Percentiles rank a stretch among this genome's conserved stretches.
These are phyloP conservation scores for Ceratobasidium sp. DNA, from an alignment of 1,284 basidiomycete genomes.

Conservation along the genomic window DNA sequence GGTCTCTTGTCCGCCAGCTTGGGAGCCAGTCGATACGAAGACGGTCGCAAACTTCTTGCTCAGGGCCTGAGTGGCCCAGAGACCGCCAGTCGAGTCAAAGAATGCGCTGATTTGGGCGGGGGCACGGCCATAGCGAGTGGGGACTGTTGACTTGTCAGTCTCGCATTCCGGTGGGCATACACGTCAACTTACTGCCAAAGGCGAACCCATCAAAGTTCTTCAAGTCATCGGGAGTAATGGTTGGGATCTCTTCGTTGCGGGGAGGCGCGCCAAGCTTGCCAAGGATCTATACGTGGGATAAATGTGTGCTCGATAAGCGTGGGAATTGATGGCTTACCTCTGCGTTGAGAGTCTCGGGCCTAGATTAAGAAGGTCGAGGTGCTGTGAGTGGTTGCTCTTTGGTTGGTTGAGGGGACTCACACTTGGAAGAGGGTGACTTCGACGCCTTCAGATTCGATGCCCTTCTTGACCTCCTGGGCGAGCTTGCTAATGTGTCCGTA, in stretches of 20 bases:
- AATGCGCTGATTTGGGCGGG: slow-evolving; percentile 52
- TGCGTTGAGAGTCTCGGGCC: not conserved
- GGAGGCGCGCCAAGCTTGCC: slow-evolving; percentile 57
- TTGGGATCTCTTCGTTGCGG: slow-evolving; percentile 51
- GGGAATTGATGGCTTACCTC: not conserved
- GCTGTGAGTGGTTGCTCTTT: not conserved
- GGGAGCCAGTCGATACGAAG: slow-evolving; percentile 46
- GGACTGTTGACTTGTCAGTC: slow-evolving; percentile 52
- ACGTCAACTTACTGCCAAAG: slow-evolving; percentile 20
- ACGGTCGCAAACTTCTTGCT: slow-evolving; percentile 54
- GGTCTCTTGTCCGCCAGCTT: slow-evolving; percentile 43
- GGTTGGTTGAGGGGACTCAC: slow-evolving; percentile 8
- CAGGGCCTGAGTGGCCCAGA: slow-evolving; percentile 54
- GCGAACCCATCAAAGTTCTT: slow-evolving; percentile 45
- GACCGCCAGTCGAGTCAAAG: slow-evolving; percentile 57
- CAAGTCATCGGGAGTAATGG: slow-evolving; percentile 55
- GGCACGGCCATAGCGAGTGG: slow-evolving; percentile 47
- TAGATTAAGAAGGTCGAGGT: not conserved
- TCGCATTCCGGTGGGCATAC: not conserved
- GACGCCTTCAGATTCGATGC: slow-evolving; percentile 38
- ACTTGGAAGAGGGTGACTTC: slow-evolving; percentile 44
- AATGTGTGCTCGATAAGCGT: slow-evolving; percentile 47
- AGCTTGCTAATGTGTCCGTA: slow-evolving; percentile 40
- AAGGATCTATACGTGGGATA: slow-evolving; percentile 53
- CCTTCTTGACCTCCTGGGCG: slow-evolving; percentile 39